These are phyloP conservation scores for Candida ficus DNA, from an alignment of 805 yeast species.

Conservation along the genomic window DNA sequence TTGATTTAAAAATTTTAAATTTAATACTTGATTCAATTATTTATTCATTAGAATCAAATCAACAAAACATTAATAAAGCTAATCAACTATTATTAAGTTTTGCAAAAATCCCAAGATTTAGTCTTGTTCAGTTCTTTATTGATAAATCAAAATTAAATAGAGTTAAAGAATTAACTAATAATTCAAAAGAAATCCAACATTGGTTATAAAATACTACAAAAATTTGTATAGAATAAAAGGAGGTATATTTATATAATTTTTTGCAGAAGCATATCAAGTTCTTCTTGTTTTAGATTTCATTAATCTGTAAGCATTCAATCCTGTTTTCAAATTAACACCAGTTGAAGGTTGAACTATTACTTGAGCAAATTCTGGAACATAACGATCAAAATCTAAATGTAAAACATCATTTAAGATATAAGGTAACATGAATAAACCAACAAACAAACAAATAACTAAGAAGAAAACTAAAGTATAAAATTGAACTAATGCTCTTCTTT, in stretches of 20 bases:
- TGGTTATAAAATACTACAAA: conserved; percentile 1
- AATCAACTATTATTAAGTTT: conserved; percentile 11
- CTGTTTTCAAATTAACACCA: conserved; percentile 14
- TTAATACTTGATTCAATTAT: conserved; percentile 40
- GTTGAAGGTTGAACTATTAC: conserved; percentile 41
- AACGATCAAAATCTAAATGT: conserved; percentile 34
- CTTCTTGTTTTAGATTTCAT: conserved; percentile 9
- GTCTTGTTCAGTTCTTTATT: conserved; percentile 14
- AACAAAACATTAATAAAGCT: neutral
- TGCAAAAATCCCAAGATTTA: conserved; percentile 19
- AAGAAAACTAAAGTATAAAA: conserved; percentile 34
- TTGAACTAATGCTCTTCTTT: conserved; percentile 31
- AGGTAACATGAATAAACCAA: conserved; percentile 36
- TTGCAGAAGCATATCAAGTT: conserved; percentile 1
- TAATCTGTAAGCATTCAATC: conserved; percentile 16
- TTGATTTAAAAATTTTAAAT: conserved; percentile 45
- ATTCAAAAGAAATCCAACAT: neutral
- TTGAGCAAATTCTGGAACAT: conserved; percentile 33
- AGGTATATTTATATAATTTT: neutral
- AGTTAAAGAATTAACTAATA: neutral
- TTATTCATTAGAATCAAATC: neutral
- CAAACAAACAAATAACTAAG: conserved; percentile 25
- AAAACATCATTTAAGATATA: conserved; percentile 29
- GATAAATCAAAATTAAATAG: conserved; percentile 9
- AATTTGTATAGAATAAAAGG: neutral